A percentile compares a stretch with the other conserved stretches of the same genome.
These are phyloP conservation scores for Edaphochlamys debaryana DNA, from an alignment of 139 green algal genomes.

Conservation along the genomic window DNA sequence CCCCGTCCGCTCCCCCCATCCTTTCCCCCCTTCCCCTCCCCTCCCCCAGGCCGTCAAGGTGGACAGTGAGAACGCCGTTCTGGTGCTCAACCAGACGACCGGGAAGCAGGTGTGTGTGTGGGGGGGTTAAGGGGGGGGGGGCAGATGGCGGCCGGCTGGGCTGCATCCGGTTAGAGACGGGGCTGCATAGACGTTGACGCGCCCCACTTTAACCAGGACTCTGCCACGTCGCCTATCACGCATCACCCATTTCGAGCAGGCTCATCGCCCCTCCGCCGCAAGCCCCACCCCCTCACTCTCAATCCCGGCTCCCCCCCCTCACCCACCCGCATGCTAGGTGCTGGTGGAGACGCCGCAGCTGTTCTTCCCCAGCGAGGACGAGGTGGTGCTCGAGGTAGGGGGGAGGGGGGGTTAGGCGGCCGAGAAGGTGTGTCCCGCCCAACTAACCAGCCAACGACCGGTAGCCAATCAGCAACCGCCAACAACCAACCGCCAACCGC, in stretches of 20 bases:
- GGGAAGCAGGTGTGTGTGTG: no score
- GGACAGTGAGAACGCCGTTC: not conserved
- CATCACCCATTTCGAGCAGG: no score
- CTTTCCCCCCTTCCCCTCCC: not conserved
- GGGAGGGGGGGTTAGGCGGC: not conserved
- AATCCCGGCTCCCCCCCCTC: not conserved
- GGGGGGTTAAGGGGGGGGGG: no score
- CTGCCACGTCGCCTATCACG: no score
- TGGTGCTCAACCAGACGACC: constrained; percentile 14
- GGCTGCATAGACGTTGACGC: no score
- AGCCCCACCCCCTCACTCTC: no score
- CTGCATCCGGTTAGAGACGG: no score
- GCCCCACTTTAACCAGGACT: no score
- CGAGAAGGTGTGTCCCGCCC: not conserved
- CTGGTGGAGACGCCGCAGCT: constrained; percentile 22
- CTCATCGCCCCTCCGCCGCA: no score
- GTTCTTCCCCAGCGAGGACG: constrained; percentile 13
- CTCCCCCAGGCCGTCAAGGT: constrained; percentile 2
- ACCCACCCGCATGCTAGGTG: not conserved
- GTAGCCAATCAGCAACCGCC: not conserved
- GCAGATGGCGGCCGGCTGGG: no score
- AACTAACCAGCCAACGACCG: not conserved
- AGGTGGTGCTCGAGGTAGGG: not conserved
- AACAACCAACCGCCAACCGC: not conserved
- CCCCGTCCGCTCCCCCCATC: not conserved